A percentile compares a stretch with the other conserved stretches of the same genome.
These are phyloP conservation scores for Malus sylvestris DNA, from an alignment of 306 rosid species.

Conservation along the genomic window DNA sequence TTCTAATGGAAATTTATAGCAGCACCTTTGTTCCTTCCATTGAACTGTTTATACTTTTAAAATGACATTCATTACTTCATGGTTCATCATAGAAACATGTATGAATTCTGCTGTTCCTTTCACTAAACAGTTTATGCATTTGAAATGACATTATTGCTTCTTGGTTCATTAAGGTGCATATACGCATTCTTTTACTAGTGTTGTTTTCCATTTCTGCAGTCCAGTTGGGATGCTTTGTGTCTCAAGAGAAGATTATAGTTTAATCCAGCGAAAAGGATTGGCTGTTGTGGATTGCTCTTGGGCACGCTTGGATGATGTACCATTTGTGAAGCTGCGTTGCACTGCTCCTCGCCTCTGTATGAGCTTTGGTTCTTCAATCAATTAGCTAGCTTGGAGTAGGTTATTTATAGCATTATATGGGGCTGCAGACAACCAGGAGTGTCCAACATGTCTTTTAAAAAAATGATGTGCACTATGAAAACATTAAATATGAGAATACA, in stretches of 20 bases:
- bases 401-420: background rate
- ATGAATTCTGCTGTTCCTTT: background rate
- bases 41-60: background rate
- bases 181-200: background rate
- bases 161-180: background rate
- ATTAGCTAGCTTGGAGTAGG: background rate
- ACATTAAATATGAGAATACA: background rate
- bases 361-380: conserved; percentile 19
- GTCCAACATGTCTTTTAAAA: background rate
- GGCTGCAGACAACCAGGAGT: background rate
- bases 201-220: conserved; percentile 28
- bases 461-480: background rate
- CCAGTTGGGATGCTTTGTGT: conserved; percentile 85
- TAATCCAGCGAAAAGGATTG: conserved; percentile 64
- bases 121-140: background rate
- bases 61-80: background rate
- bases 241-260: conserved; percentile 73
- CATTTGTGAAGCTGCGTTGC: conserved; percentile 83
- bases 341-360: conserved; percentile 87
- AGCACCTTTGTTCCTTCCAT: background rate
- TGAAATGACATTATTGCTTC: background rate
- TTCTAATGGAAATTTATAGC: background rate
- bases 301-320: conserved; percentile 92
- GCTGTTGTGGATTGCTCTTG: conserved; percentile 99
- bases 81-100: background rate